phyloP scores from a whole-genome alignment of 163 green algal genomes.

The Coccomyxa subellipsoidea region DNA sequence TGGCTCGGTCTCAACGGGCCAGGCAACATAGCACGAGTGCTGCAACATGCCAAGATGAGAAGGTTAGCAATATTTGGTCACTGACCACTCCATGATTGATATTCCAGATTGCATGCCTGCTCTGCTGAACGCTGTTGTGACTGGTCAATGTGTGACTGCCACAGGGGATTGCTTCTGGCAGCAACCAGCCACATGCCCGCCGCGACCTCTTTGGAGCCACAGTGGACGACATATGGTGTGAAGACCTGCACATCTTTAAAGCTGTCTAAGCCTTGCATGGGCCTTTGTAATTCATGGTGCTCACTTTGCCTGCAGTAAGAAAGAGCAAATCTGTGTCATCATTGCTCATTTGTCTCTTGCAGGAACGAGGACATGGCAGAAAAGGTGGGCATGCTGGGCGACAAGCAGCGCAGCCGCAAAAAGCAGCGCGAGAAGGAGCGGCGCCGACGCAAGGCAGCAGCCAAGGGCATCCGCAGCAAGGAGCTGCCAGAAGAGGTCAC shows the following conservation, averaged over 20 bases:
- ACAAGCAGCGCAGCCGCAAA: not conserved
- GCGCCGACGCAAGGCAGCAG: not conserved
- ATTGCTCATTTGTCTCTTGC: not conserved
- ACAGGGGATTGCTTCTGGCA: not conserved
- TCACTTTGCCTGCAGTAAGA: not conserved
- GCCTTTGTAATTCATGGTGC: not conserved
- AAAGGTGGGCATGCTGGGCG: not conserved
- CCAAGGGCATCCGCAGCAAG: not conserved
- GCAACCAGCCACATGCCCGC: not conserved
- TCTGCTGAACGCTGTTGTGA: not conserved
- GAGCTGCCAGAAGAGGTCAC: conserved; percentile 56
- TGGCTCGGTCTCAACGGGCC: conserved; percentile 20
- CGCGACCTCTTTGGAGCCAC: conserved; percentile 26
- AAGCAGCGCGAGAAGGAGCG: not conserved
- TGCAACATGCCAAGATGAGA: not conserved
- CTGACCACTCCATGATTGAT: not conserved
- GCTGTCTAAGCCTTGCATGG: not conserved
- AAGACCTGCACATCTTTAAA: conserved; percentile 11
- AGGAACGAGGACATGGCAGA: conserved; percentile 3
- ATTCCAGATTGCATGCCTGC: not conserved
- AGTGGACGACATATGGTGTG: conserved; percentile 39
- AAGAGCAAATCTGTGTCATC: not conserved
- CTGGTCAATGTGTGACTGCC: not conserved
- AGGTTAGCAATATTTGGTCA: not conserved
- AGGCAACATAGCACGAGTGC: conserved; percentile 1